A percentile compares a stretch with the other conserved stretches of the same genome.
Conservation (phyloP, 2,329 filamentous ascomycete genomes). For the Fusarium keratoplasticum region DNA sequence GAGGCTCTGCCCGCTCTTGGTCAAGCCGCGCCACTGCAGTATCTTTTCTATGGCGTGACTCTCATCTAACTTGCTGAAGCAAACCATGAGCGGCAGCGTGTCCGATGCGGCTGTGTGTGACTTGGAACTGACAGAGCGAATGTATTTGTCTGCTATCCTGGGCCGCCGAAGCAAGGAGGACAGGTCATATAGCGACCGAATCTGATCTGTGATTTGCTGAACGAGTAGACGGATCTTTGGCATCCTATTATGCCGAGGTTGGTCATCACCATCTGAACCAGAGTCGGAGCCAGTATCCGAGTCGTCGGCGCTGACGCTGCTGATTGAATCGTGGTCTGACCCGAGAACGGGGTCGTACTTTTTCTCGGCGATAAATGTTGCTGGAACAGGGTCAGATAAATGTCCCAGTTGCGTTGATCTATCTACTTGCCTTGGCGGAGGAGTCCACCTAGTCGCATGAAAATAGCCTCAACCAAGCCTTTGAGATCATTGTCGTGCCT, state of each 20-base stretch:
- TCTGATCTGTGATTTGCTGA: not conserved
- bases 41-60: not conserved
- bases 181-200: not conserved
- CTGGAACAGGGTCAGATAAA: not conserved
- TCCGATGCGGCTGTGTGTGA: not conserved
- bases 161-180: not conserved
- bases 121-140: not conserved
- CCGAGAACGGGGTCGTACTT: not conserved
- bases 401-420: not conserved
- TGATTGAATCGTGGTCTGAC: not conserved
- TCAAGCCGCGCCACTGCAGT: conserved; percentile 2
- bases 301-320: not conserved
- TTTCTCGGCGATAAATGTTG: not conserved
- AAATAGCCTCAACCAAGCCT: not conserved
- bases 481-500: not conserved
- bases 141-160: not conserved
- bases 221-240: not conserved
- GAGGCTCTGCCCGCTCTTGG: not conserved
- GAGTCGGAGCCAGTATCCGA: not conserved
- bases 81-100: not conserved
- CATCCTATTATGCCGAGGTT: not conserved
- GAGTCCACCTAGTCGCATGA: not conserved
- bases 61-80: not conserved
- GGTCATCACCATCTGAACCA: not conserved
- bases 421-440: not conserved